Evolutionary conservation across 1,139 yeast species (phyloP).

Genomic region (Candida mesenterica): DNA sequence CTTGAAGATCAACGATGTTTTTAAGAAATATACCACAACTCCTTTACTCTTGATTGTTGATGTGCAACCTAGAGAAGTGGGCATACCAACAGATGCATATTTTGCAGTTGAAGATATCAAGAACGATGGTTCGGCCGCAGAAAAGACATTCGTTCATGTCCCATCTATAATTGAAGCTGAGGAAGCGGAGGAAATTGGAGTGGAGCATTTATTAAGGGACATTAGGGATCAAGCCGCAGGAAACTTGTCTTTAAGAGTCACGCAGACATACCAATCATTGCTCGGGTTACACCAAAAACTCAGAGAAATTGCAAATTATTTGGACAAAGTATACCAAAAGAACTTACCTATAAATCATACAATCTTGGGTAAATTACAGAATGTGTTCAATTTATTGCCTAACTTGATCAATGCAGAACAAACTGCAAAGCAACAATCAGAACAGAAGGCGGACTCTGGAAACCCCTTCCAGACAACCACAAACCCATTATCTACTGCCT

Average conservation of each 20-base stretch:
- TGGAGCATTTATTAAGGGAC: conserved; percentile 91
- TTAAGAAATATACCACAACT: conserved; percentile 77
- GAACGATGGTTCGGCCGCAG: conserved; percentile 94
- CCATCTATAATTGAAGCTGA: conserved; percentile 95
- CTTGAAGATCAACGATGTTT: conserved; percentile 82
- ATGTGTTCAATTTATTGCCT: conserved; percentile 89
- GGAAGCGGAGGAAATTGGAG: conserved; percentile 99
- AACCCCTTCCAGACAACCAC: conserved; percentile 19
- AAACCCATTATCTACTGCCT: conserved; percentile 69
- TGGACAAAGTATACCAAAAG: conserved; percentile 70
- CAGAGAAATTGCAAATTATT: conserved; percentile 73
- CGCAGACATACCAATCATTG: conserved; percentile 85
- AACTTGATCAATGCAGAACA: conserved; percentile 52
- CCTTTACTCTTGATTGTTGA: conserved; percentile 91
- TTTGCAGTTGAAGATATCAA: conserved; percentile 92
- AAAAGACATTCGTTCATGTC: conserved; percentile 88
- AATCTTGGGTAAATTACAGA: conserved; percentile 89
- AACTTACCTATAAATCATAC: conserved; percentile 85
- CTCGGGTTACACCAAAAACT: conserved; percentile 83
- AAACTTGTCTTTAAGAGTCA: conserved; percentile 77
- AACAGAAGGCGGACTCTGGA: conserved; percentile 11
- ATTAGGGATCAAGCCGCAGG: conserved; percentile 98
- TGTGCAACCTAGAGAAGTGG: conserved; percentile 77
- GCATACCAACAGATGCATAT: conserved; percentile 95
- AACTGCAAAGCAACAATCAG: conserved; percentile 7